Evolutionary conservation across 2,329 filamentous ascomycete genomes (phyloP).

Genomic region (Fusarium subtropicale): DNA sequence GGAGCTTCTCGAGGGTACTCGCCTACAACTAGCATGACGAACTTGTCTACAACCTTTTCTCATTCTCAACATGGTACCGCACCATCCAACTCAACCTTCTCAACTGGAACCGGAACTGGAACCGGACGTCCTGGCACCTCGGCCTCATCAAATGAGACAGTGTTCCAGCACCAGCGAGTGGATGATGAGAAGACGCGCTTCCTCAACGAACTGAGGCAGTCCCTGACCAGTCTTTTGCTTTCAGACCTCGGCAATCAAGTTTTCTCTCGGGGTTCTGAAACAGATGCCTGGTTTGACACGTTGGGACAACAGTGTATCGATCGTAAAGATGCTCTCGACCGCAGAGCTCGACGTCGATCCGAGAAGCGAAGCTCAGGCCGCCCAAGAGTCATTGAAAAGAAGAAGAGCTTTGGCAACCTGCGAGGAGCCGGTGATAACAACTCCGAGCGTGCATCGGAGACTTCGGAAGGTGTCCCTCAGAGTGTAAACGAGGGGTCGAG

Average conservation of each 20-base stretch:
- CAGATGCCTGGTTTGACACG: constrained; percentile 85
- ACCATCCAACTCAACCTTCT: constrained; percentile 60
- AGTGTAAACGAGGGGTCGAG: constrained; percentile 57
- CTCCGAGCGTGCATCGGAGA: constrained; percentile 53
- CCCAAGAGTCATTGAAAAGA: constrained; percentile 69
- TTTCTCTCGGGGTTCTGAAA: constrained; percentile 91
- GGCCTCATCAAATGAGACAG: constrained; percentile 74
- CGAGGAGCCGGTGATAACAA: constrained; percentile 61
- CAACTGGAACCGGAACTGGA: constrained; percentile 49
- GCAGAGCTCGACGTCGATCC: constrained; percentile 56
- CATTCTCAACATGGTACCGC: constrained; percentile 56
- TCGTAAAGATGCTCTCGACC: constrained; percentile 67
- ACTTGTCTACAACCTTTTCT: constrained; percentile 64
- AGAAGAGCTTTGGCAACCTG: constrained; percentile 75
- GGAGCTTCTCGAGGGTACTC: constrained; percentile 69
- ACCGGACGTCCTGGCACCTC: constrained; percentile 71
- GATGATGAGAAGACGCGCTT: constrained; percentile 82
- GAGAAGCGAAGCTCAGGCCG: constrained; percentile 59
- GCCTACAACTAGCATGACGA: constrained; percentile 70
- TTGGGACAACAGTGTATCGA: constrained; percentile 75
- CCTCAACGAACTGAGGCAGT: constrained; percentile 79
- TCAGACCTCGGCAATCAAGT: constrained; percentile 91
- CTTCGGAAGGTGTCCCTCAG: constrained; percentile 52
- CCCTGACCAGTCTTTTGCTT: constrained; percentile 83
- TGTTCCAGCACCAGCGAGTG: constrained; percentile 71